phyloP scores from a whole-genome alignment of 352 stramenopile genomes.

The Pythium brachiatum region DNA sequence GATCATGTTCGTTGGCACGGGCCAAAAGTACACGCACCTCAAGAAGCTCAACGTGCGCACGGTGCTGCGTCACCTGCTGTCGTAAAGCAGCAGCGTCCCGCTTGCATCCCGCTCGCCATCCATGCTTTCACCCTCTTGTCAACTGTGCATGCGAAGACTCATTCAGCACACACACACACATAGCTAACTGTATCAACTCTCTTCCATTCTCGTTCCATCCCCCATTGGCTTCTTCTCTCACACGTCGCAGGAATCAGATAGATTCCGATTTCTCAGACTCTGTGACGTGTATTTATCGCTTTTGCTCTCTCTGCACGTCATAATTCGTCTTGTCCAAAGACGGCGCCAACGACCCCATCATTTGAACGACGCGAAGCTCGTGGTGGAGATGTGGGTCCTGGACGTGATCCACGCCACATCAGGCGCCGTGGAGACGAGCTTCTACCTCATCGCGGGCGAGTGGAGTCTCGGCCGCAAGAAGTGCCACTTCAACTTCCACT shows the following conservation, averaged over 20 bases:
- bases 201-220: not conserved
- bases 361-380: not conserved
- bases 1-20: slow-evolving; percentile 99
- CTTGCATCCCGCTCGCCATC: not conserved
- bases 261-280: no score
- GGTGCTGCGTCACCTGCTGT: slow-evolving; percentile 94
- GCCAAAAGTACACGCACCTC: slow-evolving; percentile 99
- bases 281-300: not conserved
- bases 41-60: slow-evolving; percentile 96
- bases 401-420: slow-evolving; percentile 55
- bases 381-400: slow-evolving; percentile 70
- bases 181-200: no score
- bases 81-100: slow-evolving; percentile 40
- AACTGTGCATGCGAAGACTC: no score
- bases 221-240: not conserved
- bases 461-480: slow-evolving; percentile 83
- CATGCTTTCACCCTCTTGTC: no score
- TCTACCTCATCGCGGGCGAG: slow-evolving; percentile 80
- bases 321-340: not conserved
- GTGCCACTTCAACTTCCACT: slow-evolving; percentile 83
- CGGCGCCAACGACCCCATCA: not conserved
- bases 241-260: not conserved
- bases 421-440: slow-evolving; percentile 46
- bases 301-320: not conserved
- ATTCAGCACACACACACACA: no score